These are phyloP conservation scores for Marchantia paleacea DNA, from an alignment of 225 moss, liverwort and hornwort genomes.

Conservation along the genomic window DNA sequence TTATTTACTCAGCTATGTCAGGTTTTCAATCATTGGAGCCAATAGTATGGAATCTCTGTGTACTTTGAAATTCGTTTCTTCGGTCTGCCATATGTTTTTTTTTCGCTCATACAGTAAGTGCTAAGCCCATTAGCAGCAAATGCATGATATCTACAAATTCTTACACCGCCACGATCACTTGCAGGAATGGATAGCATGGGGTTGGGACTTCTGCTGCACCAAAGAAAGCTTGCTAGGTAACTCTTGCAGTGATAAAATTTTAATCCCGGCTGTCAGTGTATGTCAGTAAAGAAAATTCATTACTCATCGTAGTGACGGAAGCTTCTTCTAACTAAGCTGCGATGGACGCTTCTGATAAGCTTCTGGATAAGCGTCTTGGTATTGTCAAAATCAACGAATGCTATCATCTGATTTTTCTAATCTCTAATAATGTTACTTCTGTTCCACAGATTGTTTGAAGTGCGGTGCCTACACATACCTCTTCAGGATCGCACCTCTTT, in stretches of 20 bases:
- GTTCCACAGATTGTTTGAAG: slow-evolving; percentile 59
- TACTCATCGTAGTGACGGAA: not conserved
- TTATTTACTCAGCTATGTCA: too few relatives aligned
- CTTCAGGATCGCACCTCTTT: slow-evolving; percentile 51
- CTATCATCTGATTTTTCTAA: too few relatives aligned
- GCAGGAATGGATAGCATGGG: slow-evolving; percentile 86
- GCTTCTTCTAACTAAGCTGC: not conserved
- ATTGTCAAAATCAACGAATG: not conserved
- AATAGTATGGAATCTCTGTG: too few relatives aligned
- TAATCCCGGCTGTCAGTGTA: not conserved
- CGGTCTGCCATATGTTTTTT: too few relatives aligned
- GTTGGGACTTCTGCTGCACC: slow-evolving; percentile 66
- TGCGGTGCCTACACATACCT: slow-evolving; percentile 75
- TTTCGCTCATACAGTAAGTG: too few relatives aligned
- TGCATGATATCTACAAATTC: too few relatives aligned
- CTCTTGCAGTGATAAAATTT: not conserved
- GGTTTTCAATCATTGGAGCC: too few relatives aligned
- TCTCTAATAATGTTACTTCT: not conserved
- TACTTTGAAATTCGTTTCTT: too few relatives aligned
- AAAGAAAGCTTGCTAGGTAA: slow-evolving; percentile 61
- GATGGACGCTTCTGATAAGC: too few relatives aligned
- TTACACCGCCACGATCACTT: not conserved
- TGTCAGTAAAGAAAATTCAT: not conserved
- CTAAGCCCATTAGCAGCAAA: not conserved
- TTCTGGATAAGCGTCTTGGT: not conserved